Evolutionary conservation across 768 basidiomycete genomes (phyloP).

Genomic region (Lactarius hengduanensis): DNA sequence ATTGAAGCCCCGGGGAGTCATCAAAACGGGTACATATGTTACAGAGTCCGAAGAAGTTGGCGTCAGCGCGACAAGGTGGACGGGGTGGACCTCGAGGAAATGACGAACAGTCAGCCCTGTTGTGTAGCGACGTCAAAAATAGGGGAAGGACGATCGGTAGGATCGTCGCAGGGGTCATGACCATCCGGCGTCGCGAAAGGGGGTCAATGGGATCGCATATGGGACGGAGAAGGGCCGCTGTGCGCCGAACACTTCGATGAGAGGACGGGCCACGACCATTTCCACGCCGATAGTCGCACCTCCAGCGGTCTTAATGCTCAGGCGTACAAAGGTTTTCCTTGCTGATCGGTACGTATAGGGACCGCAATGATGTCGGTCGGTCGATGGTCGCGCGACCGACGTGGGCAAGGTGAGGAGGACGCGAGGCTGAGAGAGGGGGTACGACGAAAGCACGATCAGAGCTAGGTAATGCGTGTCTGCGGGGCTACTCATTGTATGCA

Average conservation of each 20-base stretch:
- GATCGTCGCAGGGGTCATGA: not conserved
- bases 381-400: not conserved
- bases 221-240: not conserved
- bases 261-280: not conserved
- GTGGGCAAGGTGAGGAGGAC: not conserved
- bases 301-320: not conserved
- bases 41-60: not conserved
- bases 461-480: not conserved
- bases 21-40: not conserved
- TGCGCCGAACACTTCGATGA: not conserved
- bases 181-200: not conserved
- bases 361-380: not conserved
- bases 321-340: not conserved
- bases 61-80: not conserved
- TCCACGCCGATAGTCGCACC: not conserved
- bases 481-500: not conserved
- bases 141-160: not conserved
- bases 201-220: not conserved
- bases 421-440: not conserved
- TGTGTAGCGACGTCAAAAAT: not conserved
- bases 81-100: not conserved
- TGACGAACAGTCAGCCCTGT: not conserved
- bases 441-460: not conserved
- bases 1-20: not conserved
- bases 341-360: not conserved